Percentiles rank a stretch among this genome's conserved stretches.
Conservation (phyloP, 768 basidiomycete species). For the Russula lepida region DNA sequence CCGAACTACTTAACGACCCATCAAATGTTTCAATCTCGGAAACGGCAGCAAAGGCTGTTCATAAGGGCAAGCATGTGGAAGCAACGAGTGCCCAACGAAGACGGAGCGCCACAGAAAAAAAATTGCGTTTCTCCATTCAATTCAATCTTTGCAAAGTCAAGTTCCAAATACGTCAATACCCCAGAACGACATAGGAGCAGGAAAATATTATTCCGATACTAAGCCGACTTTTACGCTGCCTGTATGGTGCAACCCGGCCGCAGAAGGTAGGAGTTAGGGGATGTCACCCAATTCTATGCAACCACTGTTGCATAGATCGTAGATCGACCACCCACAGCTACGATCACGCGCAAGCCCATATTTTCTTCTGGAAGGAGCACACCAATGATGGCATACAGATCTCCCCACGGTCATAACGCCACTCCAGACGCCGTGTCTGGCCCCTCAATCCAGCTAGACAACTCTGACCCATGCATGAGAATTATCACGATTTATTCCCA, state of each 20-base stretch:
- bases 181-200: background rate
- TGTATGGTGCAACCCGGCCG: background rate
- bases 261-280: background rate
- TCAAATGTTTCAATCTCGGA: background rate
- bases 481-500: background rate
- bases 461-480: background rate
- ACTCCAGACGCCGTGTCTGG: conserved; percentile 3
- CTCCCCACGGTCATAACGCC: conserved; percentile 6
- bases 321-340: background rate
- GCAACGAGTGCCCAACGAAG: background rate
- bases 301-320: background rate
- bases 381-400: background rate
- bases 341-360: conserved; percentile 3
- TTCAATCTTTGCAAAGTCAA: background rate
- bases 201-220: background rate
- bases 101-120: conserved; percentile 1
- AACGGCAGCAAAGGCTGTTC: background rate
- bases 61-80: background rate
- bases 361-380: background rate
- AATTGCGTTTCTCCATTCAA: background rate
- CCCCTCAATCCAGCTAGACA: background rate
- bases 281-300: background rate
- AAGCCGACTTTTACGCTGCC: background rate
- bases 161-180: conserved; percentile 7
- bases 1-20: background rate